A percentile compares a stretch with the other conserved stretches of the same genome.
Conservation (phyloP, 805 yeast species). For the Maudiozyma pseudohumilis region DNA sequence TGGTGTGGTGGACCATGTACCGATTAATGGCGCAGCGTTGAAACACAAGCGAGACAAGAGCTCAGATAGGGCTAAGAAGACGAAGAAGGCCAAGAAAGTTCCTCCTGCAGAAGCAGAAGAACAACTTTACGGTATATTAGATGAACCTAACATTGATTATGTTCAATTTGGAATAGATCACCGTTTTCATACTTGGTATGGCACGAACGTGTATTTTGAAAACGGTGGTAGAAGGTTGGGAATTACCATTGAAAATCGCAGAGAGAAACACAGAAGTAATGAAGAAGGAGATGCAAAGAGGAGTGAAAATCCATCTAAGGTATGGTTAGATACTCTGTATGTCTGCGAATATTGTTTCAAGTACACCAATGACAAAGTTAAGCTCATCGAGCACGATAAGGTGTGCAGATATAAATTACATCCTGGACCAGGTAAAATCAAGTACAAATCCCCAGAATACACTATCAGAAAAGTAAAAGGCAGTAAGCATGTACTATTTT, state of each 20-base stretch:
- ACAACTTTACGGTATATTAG: conserved; percentile 48
- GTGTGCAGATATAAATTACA: conserved; percentile 35
- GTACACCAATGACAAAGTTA: conserved; percentile 44
- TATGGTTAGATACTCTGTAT: conserved; percentile 52
- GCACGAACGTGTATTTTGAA: conserved; percentile 68
- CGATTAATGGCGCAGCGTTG: too few relatives aligned
- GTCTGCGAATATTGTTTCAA: conserved; percentile 83
- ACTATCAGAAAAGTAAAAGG: conserved; percentile 65
- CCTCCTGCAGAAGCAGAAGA: conserved; percentile 29
- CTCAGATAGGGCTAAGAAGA: too few relatives aligned
- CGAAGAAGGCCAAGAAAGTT: too few relatives aligned
- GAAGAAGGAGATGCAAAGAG: conserved; percentile 3
- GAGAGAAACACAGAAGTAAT: conserved; percentile 1
- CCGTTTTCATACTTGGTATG: conserved; percentile 78
- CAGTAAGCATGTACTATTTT: conserved; percentile 48
- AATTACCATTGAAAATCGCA: conserved; percentile 5
- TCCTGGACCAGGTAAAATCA: conserved; percentile 57
- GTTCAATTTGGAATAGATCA: conserved; percentile 56
- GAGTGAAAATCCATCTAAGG: conserved; percentile 13
- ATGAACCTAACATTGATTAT: conserved; percentile 49
- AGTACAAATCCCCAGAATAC: conserved; percentile 49
- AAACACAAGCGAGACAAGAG: too few relatives aligned
- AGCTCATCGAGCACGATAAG: conserved; percentile 41
- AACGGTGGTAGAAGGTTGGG: conserved; percentile 11
- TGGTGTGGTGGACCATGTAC: too few relatives aligned